Evolutionary conservation across 2,329 filamentous ascomycete genomes (phyloP), one percentile per base, ranked within the genome.

Genomic region (Neonectria ditissima): DNA sequence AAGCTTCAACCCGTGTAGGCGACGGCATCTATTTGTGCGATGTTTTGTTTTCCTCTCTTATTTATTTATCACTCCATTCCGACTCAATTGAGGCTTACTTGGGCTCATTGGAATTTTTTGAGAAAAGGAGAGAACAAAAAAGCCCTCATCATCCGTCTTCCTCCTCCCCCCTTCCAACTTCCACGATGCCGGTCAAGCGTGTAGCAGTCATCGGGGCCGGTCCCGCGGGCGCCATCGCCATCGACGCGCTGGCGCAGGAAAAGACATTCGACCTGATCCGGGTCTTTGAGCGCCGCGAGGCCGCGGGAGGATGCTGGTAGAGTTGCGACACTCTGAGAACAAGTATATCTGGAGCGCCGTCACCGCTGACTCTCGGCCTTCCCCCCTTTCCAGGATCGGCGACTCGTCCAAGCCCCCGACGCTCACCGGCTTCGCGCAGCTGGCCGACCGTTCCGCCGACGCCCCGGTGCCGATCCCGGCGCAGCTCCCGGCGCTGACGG

Each of bases 191-290:
- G 14, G 34, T 51, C 28, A 77, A 75, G 63, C 73, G 77, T 22
- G 82, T 90, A 9, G 88, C 87, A 22, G 81, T 90, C 4, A 87
- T 90, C 69, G 87, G 88, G 16, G 81, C 86, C 2, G 87, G 87
- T 5, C 87, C 88, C 7, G 81, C 85, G 2, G 87, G 87, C 2
- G 84, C 85, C 14, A 89, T 89, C 61, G 77, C 86, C 0, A 83
- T 88, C 4, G 86, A 90, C 77, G 87, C 87, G 4, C 75, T 90
- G 30, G 82, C 81, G 20, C 81, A 86, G 72, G 88, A 90, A 71
- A 80, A 86, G 63, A 72, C 78, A 1, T 90, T 90, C 68, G 84
- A 89, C 59, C 73, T 80, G 1, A 86, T 89, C 63, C 82, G 85
- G 10, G 86, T 90, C 0, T 90, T 90, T 71, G 88, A 90, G 73